These are phyloP conservation scores for Syzygium aqueum DNA, from an alignment of 345 rosid species.

Conservation along the genomic window DNA sequence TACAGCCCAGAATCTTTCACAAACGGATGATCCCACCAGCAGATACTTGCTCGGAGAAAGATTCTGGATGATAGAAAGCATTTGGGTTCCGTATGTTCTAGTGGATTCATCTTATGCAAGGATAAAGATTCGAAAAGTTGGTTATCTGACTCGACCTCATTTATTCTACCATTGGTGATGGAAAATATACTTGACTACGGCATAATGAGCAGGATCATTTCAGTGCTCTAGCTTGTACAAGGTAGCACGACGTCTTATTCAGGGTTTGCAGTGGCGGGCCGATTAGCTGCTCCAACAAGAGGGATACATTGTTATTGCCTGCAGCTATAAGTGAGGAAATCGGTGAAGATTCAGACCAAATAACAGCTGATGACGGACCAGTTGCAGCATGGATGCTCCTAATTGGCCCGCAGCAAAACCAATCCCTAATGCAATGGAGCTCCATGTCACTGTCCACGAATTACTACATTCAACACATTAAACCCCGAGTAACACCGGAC, in stretches of 20 bases:
- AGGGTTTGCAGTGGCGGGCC: not conserved
- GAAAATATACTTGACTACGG: not conserved
- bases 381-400: not conserved
- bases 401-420: not conserved
- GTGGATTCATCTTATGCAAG: not conserved
- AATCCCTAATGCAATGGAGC: not conserved
- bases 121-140: not conserved
- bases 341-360: not conserved
- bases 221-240: not conserved
- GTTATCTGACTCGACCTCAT: not conserved
- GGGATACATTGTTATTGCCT: not conserved
- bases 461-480: not conserved
- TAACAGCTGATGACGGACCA: not conserved
- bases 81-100: not conserved
- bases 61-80: not conserved
- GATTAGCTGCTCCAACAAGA: too few species aligned
- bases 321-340: not conserved
- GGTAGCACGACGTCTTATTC: not conserved
- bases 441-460: not conserved
- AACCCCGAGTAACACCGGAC: not conserved
- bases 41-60: not conserved
- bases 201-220: not conserved
- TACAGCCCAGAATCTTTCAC: not conserved
- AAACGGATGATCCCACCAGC: not conserved
- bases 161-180: not conserved